Evolutionary conservation across 192 early-diverging fungal species (phyloP).

Genomic region (Phycomyces nitens): DNA sequence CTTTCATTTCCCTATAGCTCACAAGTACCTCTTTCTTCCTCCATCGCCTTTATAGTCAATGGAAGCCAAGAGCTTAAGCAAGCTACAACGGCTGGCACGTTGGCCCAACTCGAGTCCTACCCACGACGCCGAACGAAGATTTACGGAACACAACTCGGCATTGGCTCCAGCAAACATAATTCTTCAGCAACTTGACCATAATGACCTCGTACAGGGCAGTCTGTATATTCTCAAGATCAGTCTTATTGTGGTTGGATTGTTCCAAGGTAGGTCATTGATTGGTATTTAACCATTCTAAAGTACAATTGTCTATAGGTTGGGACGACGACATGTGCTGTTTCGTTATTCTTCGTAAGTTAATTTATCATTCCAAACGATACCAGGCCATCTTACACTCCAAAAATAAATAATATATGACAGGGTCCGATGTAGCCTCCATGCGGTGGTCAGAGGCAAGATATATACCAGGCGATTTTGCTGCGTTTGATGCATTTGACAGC

Average conservation of each 20-base stretch:
- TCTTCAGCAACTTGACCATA: not conserved
- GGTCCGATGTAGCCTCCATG: constrained; percentile 27
- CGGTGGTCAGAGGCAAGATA: constrained; percentile 38
- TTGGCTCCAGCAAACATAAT: not conserved
- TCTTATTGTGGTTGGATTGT: constrained; percentile 28
- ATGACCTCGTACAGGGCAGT: constrained; percentile 33
- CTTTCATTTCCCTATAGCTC: not conserved
- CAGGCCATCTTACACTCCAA: not conserved
- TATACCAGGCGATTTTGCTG: constrained; percentile 34
- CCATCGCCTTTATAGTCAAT: not conserved
- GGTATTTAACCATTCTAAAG: not conserved
- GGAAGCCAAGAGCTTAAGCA: not conserved
- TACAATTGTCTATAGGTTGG: constrained; percentile 29
- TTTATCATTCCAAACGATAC: not conserved
- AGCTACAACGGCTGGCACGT: not conserved
- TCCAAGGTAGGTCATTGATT: constrained; percentile 23
- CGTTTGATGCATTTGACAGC: constrained; percentile 32
- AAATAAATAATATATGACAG: not conserved
- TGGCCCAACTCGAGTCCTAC: not conserved
- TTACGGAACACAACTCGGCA: not conserved
- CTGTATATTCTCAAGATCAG: constrained; percentile 34
- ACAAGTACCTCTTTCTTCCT: not conserved
- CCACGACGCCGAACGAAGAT: not conserved
- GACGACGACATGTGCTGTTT: constrained; percentile 44
- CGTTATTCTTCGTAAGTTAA: constrained; percentile 29